These are phyloP conservation scores for Hyphopichia wangnamkhiaoensis DNA, from an alignment of 1,139 yeast species.

Conservation along the genomic window DNA sequence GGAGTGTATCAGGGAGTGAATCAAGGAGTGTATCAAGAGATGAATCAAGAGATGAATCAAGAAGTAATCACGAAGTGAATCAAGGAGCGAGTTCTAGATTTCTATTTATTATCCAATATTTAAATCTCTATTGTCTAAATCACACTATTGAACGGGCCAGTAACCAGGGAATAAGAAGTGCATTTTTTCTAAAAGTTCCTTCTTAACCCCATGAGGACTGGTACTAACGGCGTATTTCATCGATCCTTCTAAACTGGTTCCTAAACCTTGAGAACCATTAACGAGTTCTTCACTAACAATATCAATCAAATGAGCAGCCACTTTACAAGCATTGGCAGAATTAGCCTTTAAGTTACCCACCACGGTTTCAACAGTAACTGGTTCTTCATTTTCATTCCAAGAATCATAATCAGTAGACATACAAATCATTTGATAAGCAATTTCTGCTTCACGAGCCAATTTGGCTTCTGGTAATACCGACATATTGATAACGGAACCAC, in stretches of 20 bases:
- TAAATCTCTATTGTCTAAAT: background rate
- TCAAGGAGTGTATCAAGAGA: too few species aligned
- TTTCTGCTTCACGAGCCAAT: constrained; percentile 95
- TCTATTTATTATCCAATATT: too few species aligned
- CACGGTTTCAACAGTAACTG: constrained; percentile 95
- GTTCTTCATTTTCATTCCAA: constrained; percentile 93
- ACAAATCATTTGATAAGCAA: constrained; percentile 95
- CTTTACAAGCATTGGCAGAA: constrained; percentile 76
- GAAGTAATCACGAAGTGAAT: too few species aligned
- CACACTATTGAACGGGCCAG: constrained; percentile 51
- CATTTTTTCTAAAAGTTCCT: constrained; percentile 74
- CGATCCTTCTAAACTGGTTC: constrained; percentile 68
- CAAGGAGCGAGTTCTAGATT: too few species aligned
- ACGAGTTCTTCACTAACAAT: constrained; percentile 63
- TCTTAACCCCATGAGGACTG: constrained; percentile 70
- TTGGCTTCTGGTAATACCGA: constrained; percentile 94
- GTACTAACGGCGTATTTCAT: constrained; percentile 86
- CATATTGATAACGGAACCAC: constrained; percentile 96
- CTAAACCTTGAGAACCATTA: constrained; percentile 54
- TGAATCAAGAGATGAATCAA: too few species aligned
- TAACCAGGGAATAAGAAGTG: constrained; percentile 91
- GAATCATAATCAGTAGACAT: constrained; percentile 99
- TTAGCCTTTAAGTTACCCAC: constrained; percentile 89
- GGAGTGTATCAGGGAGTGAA: too few species aligned
- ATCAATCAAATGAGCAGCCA: constrained; percentile 70